Evolutionary conservation across 2,329 filamentous ascomycete genomes (phyloP), one percentile per base, ranked within the genome.

Genomic region (Pseudogymnoascus destructans): DNA sequence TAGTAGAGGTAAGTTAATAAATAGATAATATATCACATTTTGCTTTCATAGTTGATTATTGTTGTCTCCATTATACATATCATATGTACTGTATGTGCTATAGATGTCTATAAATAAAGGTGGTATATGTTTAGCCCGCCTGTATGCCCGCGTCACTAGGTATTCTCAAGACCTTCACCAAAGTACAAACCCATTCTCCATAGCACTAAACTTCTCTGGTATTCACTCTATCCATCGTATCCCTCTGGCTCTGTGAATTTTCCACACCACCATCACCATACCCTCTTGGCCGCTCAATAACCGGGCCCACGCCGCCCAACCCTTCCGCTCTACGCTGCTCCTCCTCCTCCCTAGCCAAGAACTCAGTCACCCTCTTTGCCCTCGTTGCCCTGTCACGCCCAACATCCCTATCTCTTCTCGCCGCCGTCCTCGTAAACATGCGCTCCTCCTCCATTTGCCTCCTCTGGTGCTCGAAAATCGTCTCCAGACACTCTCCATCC

Each of bases 401-500:
- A 30, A 52, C 46, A 19, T 52, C 46, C 15, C 11, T 30, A 17
- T 52, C 46, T 19, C 46, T 52, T 19, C 46, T 30, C 25, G 46
- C 46, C 2, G 25, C 61, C 55, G 60, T 60, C 58, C 62, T 63
- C 33, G 59, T 59, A 33, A 59, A 59, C 38, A 58, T 61, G 27
- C 62, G 33, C 6, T 56, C 57, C 46, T 62, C 33, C 36, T 63
- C 55, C 23, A 64, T 42, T 36, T 66, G 59, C 38, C 60, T 59
- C 52, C 60, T 61, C 58, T 66, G 64, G 42, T 59, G 35, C 35
- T 57, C 59, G 55, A 65, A 64, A 1, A 70, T 65, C 2, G 55
- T 62, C 5, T 73, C 70, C 2, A 77, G 62, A 17, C 64, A 65
- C 63, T 77, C 73, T 1, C 77, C 77, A n/a, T 66, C 67, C 30